Conservation (phyloP, 1,284 basidiomycete species). For the Xerocomus nothofagi region DNA sequence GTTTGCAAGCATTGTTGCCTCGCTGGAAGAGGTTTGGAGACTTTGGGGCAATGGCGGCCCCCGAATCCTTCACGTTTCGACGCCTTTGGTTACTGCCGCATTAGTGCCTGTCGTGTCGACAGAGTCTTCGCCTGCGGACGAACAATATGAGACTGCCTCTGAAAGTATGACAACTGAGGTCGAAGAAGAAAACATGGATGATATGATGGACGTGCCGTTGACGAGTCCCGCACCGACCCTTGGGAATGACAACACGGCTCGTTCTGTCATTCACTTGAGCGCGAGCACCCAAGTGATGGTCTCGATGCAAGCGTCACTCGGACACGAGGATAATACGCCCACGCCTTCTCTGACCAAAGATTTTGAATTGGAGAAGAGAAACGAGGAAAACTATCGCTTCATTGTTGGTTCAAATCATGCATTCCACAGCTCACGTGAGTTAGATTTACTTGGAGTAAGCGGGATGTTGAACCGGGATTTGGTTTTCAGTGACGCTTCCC, state of each 20-base stretch:
- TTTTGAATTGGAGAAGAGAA: slow-evolving; percentile 42
- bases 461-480: slow-evolving; percentile 1
- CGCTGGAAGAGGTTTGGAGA: slow-evolving; percentile 39
- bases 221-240: slow-evolving; percentile 17
- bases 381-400: slow-evolving; percentile 64
- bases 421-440: slow-evolving; percentile 68
- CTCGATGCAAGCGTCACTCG: slow-evolving; percentile 23
- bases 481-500: slow-evolving; percentile 58
- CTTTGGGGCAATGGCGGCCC: background rate
- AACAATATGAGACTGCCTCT: slow-evolving; percentile 28
- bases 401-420: slow-evolving; percentile 51
- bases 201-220: slow-evolving; percentile 22
- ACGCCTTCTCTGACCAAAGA: slow-evolving; percentile 50
- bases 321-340: slow-evolving; percentile 41
- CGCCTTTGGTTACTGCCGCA: background rate
- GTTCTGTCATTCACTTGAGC: background rate
- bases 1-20: slow-evolving; percentile 46
- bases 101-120: slow-evolving; percentile 1
- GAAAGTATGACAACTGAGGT: slow-evolving; percentile 26
- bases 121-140: slow-evolving; percentile 26
- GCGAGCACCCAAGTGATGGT: background rate
- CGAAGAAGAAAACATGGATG: slow-evolving; percentile 7
- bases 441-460: background rate
- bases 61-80: background rate
- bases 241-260: background rate